These are phyloP conservation scores for Hortiboletus campestris DNA, from an alignment of 768 basidiomycete genomes.

Conservation along the genomic window DNA sequence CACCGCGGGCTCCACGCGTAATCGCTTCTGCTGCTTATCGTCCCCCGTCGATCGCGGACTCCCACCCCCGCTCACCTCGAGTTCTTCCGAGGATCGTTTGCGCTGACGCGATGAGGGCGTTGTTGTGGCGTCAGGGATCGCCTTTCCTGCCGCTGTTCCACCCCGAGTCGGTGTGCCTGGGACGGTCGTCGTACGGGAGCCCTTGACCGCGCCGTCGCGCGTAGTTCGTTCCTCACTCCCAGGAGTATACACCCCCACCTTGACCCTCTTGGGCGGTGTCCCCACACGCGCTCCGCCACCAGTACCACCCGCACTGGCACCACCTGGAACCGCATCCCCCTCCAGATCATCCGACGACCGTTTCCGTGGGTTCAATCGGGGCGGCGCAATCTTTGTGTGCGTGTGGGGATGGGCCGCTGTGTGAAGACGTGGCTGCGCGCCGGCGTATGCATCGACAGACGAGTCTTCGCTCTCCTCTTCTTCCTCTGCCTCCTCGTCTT, in stretches of 20 bases:
- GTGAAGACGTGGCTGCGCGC: constrained; percentile 6
- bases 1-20: constrained; percentile 24
- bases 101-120: constrained; percentile 29
- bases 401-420: not conserved
- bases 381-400: constrained; percentile 12
- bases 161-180: constrained; percentile 1
- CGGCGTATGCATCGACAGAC: constrained; percentile 6
- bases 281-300: constrained; percentile 13
- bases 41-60: constrained; percentile 12
- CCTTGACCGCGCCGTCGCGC: not conserved
- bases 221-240: constrained; percentile 8
- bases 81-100: constrained; percentile 53
- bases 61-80: constrained; percentile 27
- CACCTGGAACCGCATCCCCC: constrained; percentile 13
- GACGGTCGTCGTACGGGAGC: not conserved
- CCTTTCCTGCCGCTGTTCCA: not conserved
- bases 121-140: not conserved
- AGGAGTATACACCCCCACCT: constrained; percentile 18
- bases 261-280: constrained; percentile 44
- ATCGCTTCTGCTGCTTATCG: constrained; percentile 28
- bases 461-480: constrained; percentile 32
- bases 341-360: constrained; percentile 40
- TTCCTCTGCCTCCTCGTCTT: constrained; percentile 36
- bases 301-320: not conserved
- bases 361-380: constrained; percentile 29